A percentile compares a stretch with the other conserved stretches of the same genome.
These are phyloP conservation scores for Meripilus lineatus DNA, from an alignment of 1,284 basidiomycete species.

Conservation along the genomic window DNA sequence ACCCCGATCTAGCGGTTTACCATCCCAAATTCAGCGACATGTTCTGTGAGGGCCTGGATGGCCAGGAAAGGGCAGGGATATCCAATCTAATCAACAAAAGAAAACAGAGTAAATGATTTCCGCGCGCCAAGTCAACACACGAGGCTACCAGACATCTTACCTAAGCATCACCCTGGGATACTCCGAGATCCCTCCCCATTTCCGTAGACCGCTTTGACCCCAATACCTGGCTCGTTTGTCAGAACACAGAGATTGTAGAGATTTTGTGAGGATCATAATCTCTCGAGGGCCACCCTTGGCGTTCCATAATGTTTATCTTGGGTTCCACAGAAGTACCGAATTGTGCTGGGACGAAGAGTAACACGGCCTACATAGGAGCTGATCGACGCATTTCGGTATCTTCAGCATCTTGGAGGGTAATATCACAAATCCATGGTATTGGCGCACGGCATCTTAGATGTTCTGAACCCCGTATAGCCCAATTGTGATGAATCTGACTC, in stretches of 20 bases:
- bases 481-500: too few relatives aligned
- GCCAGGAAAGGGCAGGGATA: not conserved
- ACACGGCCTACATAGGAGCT: too few relatives aligned
- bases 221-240: not conserved
- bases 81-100: slow-evolving; percentile 4
- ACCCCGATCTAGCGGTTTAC: slow-evolving; percentile 4
- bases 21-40: not conserved
- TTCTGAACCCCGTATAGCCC: too few relatives aligned
- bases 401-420: too few relatives aligned
- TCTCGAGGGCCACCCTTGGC: not conserved
- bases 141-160: slow-evolving; percentile 9
- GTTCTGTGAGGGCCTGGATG: slow-evolving; percentile 1
- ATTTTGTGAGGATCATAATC: not conserved
- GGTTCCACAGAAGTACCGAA: not conserved
- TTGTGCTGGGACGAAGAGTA: too few relatives aligned
- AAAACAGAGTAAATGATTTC: too few relatives aligned
- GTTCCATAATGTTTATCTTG: not conserved
- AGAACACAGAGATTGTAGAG: not conserved
- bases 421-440: too few relatives aligned
- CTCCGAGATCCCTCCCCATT: not conserved
- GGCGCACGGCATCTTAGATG: too few relatives aligned
- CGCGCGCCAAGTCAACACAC: not conserved
- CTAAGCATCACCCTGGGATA: not conserved
- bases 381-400: too few relatives aligned
- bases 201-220: not conserved